phyloP scores from a whole-genome alignment of 1,284 basidiomycete genomes.

The Pisolithus thermaeus region DNA sequence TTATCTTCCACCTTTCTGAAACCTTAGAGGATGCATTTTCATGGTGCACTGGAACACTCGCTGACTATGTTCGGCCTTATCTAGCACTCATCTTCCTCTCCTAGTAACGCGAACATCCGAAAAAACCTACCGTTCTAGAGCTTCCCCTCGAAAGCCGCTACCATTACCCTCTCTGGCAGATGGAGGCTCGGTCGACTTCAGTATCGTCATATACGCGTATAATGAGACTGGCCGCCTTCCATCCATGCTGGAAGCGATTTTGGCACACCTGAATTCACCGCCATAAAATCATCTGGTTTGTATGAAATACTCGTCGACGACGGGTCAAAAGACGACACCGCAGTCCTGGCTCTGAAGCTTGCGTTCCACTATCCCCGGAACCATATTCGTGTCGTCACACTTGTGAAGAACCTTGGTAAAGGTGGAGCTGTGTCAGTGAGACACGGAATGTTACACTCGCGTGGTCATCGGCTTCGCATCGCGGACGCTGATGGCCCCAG shows the following conservation, averaged over 20 bases:
- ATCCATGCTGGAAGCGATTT: slow-evolving; percentile 71
- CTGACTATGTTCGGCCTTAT: slow-evolving; percentile 46
- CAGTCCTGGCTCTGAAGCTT: slow-evolving; percentile 57
- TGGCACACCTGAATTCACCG: slow-evolving; percentile 51
- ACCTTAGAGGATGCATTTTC: slow-evolving; percentile 5
- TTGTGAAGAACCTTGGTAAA: slow-evolving; percentile 82
- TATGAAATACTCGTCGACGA: slow-evolving; percentile 89
- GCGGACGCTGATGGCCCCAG: slow-evolving; percentile 94
- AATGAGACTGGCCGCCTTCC: slow-evolving; percentile 80
- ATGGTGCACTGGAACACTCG: slow-evolving; percentile 9
- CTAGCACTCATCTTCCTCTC: slow-evolving; percentile 60
- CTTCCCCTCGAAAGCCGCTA: too few relatives aligned
- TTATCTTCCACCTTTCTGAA: slow-evolving; percentile 31
- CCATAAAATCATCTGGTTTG: slow-evolving; percentile 34
- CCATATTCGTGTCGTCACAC: slow-evolving; percentile 72
- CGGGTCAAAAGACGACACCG: slow-evolving; percentile 77
- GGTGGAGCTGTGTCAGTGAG: slow-evolving; percentile 90
- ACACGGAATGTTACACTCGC: slow-evolving; percentile 80
- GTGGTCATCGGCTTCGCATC: slow-evolving; percentile 80
- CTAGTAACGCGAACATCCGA: slow-evolving; percentile 59
- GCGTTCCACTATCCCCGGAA: slow-evolving; percentile 48
- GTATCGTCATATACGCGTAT: slow-evolving; percentile 85
- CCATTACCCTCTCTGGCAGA: slow-evolving; percentile 54
- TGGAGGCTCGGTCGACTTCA: slow-evolving; percentile 57
- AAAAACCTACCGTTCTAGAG: slow-evolving; percentile 52